These are phyloP conservation scores for Cadophora sp. DNA, from an alignment of 2,329 filamentous ascomycete species.

Conservation along the genomic window DNA sequence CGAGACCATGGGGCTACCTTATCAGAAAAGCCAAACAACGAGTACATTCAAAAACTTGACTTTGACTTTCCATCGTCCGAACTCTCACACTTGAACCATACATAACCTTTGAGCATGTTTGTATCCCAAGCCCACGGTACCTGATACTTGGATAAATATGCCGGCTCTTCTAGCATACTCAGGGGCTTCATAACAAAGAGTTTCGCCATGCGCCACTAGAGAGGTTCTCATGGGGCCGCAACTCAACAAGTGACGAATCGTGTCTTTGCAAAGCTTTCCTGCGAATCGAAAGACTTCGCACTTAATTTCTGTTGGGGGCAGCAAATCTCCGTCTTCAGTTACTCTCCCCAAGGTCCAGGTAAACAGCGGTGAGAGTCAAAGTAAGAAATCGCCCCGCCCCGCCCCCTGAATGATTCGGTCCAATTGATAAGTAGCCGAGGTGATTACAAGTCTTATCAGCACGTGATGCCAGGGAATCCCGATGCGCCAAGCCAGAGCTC, in stretches of 20 bases:
- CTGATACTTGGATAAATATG: constrained; percentile 7
- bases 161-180: constrained; percentile 4
- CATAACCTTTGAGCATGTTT: background rate
- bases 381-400: background rate
- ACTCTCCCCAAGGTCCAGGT: background rate
- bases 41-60: background rate
- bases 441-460: background rate
- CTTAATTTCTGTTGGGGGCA: background rate
- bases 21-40: background rate
- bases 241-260: background rate
- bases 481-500: background rate
- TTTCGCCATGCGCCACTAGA: constrained; percentile 14
- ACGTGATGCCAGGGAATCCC: background rate
- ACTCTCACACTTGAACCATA: background rate
- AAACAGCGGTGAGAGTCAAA: constrained; percentile 5
- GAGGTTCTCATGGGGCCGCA: background rate
- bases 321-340: constrained; percentile 2
- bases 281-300: constrained; percentile 8
- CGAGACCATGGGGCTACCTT: background rate
- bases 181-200: background rate
- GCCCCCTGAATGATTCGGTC: background rate
- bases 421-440: constrained; percentile 5
- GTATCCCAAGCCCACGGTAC: constrained; percentile 4
- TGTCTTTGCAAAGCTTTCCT: background rate
- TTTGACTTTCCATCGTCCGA: background rate